Evolutionary conservation across 441 rosid genomes (phyloP), one percentile per base, ranked within the genome.

Genomic region (Croton setiger): DNA sequence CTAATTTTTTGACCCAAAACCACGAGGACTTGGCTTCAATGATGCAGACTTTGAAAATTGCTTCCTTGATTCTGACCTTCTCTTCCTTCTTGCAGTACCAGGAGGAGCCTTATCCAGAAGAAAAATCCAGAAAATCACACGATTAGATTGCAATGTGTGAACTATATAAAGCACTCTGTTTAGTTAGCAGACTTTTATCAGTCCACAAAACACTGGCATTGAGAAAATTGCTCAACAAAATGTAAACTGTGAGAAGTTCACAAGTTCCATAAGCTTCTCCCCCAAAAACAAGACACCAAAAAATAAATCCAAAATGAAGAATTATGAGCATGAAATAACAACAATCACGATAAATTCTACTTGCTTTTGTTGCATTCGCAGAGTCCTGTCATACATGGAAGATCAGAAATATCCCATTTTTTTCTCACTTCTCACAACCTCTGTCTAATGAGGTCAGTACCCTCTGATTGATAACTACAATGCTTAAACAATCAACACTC

Each of bases 11-110:
- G 86, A 81, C 48, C 97, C 95, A 15, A 91, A 89, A 54, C 96
- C 97, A 52, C 92, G 93, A 58, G 97, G 98, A 69, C 85, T 78
- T 17, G 97, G 92, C 72, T 86, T 85, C 17, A 83, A 60, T 9
- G 96, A 77, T 52, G 84, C 69, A 1, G 90, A 77, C 63, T 82
- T 89, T 44, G 78, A 84, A 62, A 91, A 88, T 67, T 78, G 81
- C 81, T 75, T 85, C 76, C 89, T 89, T 17, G 85, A 86, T 37
- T 81, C 92, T 0, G 89, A 74, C 76, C 67, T 90, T 67, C 85
- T 87, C 85, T 78, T 92, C 80, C 97, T 87, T 78, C 94, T 87
- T 9, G 96, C 98, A 18, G 96, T 86, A 63, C 98, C 96, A 55
- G 96, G 89, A 79, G 96, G 94, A 73, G 90, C 96, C 99, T 92